Evolutionary conservation across 176 grass and related monocot species (phyloP).

Genomic region (Musa troglodytarum): DNA sequence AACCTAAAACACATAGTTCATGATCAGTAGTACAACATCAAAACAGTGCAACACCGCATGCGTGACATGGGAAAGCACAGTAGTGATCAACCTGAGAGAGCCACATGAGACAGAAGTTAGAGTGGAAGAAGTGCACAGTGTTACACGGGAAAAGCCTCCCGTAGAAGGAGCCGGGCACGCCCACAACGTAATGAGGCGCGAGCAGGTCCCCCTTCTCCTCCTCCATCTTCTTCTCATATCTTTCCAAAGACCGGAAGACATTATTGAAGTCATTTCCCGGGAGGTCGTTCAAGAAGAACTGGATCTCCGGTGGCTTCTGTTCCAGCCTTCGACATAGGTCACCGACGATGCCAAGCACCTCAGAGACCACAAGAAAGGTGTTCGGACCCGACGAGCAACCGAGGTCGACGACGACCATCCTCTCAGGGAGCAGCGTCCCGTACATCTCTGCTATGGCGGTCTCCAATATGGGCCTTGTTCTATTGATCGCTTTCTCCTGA

Average conservation of each 20-base stretch:
- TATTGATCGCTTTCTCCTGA: constrained; percentile 30
- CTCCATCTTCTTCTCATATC: constrained; percentile 6
- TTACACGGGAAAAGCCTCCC: constrained; percentile 36
- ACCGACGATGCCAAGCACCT: constrained; percentile 9
- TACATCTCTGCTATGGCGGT: constrained; percentile 13
- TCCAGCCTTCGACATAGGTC: neutral
- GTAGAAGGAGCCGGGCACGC: constrained; percentile 56
- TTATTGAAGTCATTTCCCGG: constrained; percentile 51
- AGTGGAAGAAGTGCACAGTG: constrained; percentile 3
- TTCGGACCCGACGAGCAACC: constrained; percentile 45
- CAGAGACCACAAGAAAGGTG: constrained; percentile 19
- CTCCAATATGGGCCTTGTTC: constrained; percentile 22
- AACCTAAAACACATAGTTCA: too few species aligned
- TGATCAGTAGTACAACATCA: too few species aligned
- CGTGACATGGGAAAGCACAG: neutral
- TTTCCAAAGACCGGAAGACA: constrained; percentile 25
- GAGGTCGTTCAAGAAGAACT: constrained; percentile 69
- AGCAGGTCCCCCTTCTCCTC: neutral
- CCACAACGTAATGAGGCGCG: constrained; percentile 30
- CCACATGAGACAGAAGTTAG: too few species aligned
- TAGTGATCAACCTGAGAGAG: too few species aligned
- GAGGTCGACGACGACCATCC: constrained; percentile 34
- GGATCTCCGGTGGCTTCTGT: constrained; percentile 20
- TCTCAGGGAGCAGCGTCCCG: neutral
- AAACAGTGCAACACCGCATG: too few species aligned